phyloP scores from a whole-genome alignment of 257 asterid genomes.

The Solanum appendiculatum region DNA sequence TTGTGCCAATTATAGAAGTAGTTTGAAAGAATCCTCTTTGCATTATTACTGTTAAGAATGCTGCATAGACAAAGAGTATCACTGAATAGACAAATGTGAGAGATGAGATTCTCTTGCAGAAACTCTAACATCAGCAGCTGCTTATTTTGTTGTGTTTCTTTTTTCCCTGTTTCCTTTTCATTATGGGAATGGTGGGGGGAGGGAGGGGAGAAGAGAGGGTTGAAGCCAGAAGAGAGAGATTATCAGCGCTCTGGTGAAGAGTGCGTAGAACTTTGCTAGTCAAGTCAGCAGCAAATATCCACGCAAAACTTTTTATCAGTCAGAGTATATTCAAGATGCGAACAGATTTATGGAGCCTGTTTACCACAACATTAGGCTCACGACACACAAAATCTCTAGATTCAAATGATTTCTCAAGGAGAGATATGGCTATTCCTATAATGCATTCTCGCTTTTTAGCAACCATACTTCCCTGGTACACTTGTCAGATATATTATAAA shows the following conservation, averaged over 20 bases:
- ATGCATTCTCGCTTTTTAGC: not conserved
- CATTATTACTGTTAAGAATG: slow-evolving; percentile 76
- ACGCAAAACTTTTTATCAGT: not conserved
- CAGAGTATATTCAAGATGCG: not conserved
- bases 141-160: not conserved
- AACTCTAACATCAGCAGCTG: not conserved
- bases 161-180: not conserved
- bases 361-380: not conserved
- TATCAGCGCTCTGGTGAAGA: not conserved
- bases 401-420: not conserved
- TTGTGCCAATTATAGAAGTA: slow-evolving; percentile 23
- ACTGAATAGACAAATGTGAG: not conserved
- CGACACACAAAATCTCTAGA: not conserved
- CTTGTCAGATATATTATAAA: not conserved
- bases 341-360: not conserved
- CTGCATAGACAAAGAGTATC: slow-evolving; percentile 31
- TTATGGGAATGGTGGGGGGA: not conserved
- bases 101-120: not conserved
- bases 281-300: not conserved
- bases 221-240: not conserved
- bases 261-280: not conserved
- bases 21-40: slow-evolving; percentile 68
- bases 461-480: not conserved
- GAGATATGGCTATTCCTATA: not conserved
- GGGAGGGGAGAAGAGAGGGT: not conserved